These are phyloP conservation scores for Hyphopichia fennica DNA, from an alignment of 1,139 yeast species.

Conservation along the genomic window DNA sequence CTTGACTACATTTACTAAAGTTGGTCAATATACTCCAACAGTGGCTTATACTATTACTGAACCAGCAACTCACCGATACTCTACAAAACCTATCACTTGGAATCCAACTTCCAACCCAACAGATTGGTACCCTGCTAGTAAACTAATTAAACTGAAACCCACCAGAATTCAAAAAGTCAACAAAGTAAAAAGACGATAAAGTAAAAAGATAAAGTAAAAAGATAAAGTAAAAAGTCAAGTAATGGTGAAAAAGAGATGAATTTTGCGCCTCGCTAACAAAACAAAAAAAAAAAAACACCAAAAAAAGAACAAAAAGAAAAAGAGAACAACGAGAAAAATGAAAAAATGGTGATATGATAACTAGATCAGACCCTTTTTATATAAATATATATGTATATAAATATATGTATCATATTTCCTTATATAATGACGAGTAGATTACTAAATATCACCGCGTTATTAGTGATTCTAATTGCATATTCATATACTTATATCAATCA, in stretches of 20 bases:
- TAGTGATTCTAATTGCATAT: constrained; percentile 3
- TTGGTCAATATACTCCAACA: background rate
- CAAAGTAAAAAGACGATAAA: background rate
- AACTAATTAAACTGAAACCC: background rate
- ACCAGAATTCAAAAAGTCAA: background rate
- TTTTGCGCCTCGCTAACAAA: too few relatives aligned
- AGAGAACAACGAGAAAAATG: too few relatives aligned
- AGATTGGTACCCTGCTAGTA: background rate
- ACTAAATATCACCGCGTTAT: background rate
- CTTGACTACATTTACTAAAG: background rate
- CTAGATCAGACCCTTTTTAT: too few relatives aligned
- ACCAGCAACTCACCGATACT: background rate
- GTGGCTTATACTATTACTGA: constrained; percentile 6
- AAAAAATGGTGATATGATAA: too few relatives aligned
- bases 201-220: background rate
- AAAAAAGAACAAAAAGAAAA: too few relatives aligned
- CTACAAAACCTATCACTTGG: background rate
- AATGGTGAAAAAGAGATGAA: too few relatives aligned
- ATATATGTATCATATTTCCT: too few relatives aligned
- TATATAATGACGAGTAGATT: background rate
- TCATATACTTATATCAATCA: background rate
- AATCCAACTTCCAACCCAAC: background rate
- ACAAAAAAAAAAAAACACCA: too few relatives aligned
- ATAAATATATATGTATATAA: too few relatives aligned
- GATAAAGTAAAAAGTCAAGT: background rate